Base-by-base conservation (phyloP, 2,329 filamentous ascomycete species). In the Colletotrichum costaricense region DNA sequence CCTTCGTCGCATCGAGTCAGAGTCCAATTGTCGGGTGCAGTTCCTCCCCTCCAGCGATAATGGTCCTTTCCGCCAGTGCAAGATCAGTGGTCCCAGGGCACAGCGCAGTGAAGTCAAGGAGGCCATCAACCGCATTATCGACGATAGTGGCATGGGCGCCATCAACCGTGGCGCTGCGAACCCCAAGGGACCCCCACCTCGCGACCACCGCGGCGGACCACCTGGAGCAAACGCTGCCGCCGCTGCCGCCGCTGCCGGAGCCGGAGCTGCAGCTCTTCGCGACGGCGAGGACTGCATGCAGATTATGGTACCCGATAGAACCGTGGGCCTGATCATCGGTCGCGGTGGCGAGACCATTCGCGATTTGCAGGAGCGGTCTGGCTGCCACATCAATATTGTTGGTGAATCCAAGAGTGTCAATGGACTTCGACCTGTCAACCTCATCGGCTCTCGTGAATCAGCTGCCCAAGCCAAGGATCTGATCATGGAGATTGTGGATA, bases 341-440 rank as follows among this genome's bases (percentile, higher is more conserved):
- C 93, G 95, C 77, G 94, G 94, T 54, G 95, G 95, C 72, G 95
- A 98, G 84, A 98, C 95, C 1, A 98, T 98, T 78, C 92, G 95
- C 79, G 95, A 98, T 80, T 87, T 98, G 28, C 95, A 98, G 84
- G 95, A 98, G 82, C 90, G 94, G 75, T 97, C 94, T 78, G 94
- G 94, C n/a, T 98, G 95, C 81, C 95, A 98, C 82, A 95, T 98
- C 81, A 98, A 98, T 82, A 98, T 98, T 79, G 94, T 97, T 54
- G 94, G 94, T 78, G 95, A 98, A 84, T 94, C 94, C 77, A 97
- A 97, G 88, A 97, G 94, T 80, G 90, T 97, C 76, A 97, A 97
- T 80, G 95, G 95, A 57, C 87, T 97, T 74, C 92, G 95, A 63
- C 95, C 95, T 33, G 95, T 98, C 75, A 98, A 98, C 81, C 88